Conservation (phyloP, 2,329 filamentous ascomycete genomes). For the Microascus cirrosus region DNA sequence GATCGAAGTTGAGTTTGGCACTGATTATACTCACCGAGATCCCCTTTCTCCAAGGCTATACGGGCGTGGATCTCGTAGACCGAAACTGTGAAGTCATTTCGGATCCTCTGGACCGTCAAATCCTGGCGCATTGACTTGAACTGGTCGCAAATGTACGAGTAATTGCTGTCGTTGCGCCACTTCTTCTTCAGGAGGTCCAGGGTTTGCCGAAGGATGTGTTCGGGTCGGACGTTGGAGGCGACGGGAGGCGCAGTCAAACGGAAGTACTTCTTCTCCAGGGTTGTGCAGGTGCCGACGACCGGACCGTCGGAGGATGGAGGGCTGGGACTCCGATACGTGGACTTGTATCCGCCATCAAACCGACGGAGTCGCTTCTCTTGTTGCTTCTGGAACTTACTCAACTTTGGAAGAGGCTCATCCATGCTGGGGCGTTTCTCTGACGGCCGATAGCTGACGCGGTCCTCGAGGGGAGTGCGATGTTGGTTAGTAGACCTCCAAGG, state of each 20-base stretch:
- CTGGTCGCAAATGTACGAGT: constrained; percentile 96
- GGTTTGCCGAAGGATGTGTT: constrained; percentile 69
- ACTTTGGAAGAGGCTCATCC: constrained; percentile 30
- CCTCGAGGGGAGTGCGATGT: constrained; percentile 46
- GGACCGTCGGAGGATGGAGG: constrained; percentile 53
- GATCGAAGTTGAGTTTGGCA: constrained; percentile 96
- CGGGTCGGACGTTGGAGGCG: constrained; percentile 76
- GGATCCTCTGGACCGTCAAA: constrained; percentile 93
- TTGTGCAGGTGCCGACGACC: constrained; percentile 74
- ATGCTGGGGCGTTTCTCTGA: constrained; percentile 32
- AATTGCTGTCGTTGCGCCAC: constrained; percentile 89
- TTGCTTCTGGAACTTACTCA: constrained; percentile 84
- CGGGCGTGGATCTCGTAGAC: constrained; percentile 97
- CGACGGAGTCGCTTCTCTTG: constrained; percentile 83
- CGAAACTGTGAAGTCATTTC: constrained; percentile 88
- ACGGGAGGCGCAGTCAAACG: constrained; percentile 86
- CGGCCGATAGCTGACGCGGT: constrained; percentile 56
- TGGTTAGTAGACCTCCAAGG: constrained; percentile 68
- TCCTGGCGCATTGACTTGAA: constrained; percentile 98
- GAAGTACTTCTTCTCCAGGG: constrained; percentile 87
- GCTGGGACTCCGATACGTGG: constrained; percentile 42
- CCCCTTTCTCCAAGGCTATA: constrained; percentile 94
- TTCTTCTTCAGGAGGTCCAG: constrained; percentile 85
- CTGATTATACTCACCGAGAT: constrained; percentile 99
- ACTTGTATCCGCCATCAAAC: constrained; percentile 60